Base-by-base conservation (phyloP, 78 protist species). In the Protostelium mycophagum region DNA sequence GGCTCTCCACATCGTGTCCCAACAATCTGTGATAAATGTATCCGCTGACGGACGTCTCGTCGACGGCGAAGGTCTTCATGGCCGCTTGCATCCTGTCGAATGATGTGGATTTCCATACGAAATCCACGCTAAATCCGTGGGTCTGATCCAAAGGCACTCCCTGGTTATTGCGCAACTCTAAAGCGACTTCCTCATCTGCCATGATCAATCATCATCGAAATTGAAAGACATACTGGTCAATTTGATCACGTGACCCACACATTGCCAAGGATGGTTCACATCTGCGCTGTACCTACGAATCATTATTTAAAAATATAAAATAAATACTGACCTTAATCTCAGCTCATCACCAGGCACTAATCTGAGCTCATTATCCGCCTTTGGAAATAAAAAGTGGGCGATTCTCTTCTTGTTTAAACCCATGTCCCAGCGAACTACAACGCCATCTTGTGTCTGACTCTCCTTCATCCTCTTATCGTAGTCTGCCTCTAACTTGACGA, bases 31-130 rank as follows among this genome's bases (percentile, higher is more conserved):
- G 98, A 89, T 97, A 97, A 63, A 98, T 86, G 90, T 94, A 94
- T 23, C 90, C 93, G 0, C 97, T 86, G 28, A 97, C 96, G 0
- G 96, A 85, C 28, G 90, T 89, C 34, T 91, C 97, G 84, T 97
- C 97, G 25, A 94, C 94, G 0, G 98, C 99, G 83, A 98, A 98
- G 23, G 97, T 91, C 84, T 90, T 91, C 93, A 98, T 85, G n/a
- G 99, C 98, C 1, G 36, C 37, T 63, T 96, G 95, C 97, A 97
- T 97, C 29, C 96, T 92, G 10, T 98, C 99, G 38, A 95, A 99
- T 1, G 97, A 83, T 51, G 96, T 97, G 29, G 98, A 51, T 92
- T 98, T 97, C 99, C 99, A 99, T 35, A 98, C 96, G 89, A 98
- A 96, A 34, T 98, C 99, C 38, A 97, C 94, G 38, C 85, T 39